Evolutionary conservation across 441 rosid genomes (phyloP).

Genomic region (Populus trichocarpa): DNA sequence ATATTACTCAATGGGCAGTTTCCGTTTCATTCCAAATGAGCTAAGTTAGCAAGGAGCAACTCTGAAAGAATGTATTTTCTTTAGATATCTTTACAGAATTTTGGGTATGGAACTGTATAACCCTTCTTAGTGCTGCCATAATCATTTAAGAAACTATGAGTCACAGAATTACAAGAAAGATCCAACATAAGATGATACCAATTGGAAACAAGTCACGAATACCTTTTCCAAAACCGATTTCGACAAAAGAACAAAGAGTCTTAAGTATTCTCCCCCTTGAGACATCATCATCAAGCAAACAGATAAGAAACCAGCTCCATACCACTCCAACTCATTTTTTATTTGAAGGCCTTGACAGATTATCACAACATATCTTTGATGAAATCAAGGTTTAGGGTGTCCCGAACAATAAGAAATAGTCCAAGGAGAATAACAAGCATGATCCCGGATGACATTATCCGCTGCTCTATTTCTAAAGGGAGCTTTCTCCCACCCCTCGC

Average conservation of each 20-base stretch:
- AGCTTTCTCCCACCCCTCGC: conserved; percentile 86
- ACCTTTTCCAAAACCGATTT: conserved; percentile 22
- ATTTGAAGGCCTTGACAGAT: conserved; percentile 6
- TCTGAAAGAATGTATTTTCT: conserved; percentile 10
- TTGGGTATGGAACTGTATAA: neutral
- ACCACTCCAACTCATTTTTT: neutral
- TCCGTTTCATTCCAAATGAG: neutral
- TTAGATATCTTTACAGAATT: conserved; percentile 2
- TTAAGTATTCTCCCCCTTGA: neutral
- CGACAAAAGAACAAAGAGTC: conserved; percentile 16
- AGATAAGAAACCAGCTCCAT: conserved; percentile 2
- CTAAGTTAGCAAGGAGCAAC: neutral
- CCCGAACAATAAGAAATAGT: conserved; percentile 74
- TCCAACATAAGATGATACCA: neutral
- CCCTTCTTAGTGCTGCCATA: conserved; percentile 4
- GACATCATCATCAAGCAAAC: conserved; percentile 13
- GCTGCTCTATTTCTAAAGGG: conserved; percentile 84
- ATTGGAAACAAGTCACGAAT: conserved; percentile 12
- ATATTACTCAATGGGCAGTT: neutral
- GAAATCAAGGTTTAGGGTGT: conserved; percentile 85
- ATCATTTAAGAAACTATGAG: conserved; percentile 14
- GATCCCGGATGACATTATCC: conserved; percentile 88
- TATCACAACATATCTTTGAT: conserved; percentile 72
- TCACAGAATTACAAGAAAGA: conserved; percentile 19
- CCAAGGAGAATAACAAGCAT: conserved; percentile 74